These are phyloP conservation scores for Candida mesenterica DNA, from an alignment of 1,139 yeast species.

Conservation along the genomic window DNA sequence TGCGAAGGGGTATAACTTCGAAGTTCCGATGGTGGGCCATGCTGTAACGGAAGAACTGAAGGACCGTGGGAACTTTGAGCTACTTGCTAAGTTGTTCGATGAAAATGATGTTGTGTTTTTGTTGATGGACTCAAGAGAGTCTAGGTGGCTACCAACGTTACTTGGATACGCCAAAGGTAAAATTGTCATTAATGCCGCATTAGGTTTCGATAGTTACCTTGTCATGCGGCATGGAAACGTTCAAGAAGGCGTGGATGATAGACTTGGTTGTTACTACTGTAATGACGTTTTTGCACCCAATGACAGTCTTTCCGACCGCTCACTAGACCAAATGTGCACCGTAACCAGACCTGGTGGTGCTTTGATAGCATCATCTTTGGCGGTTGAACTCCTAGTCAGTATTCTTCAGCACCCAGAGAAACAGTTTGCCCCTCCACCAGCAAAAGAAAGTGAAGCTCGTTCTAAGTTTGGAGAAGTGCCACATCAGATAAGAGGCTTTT, in stretches of 20 bases:
- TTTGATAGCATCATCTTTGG: constrained; percentile 77
- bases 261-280: constrained; percentile 92
- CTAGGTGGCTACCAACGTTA: constrained; percentile 94
- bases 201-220: constrained; percentile 89
- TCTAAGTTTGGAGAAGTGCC: constrained; percentile 70
- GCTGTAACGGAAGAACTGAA: constrained; percentile 56
- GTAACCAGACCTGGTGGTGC: constrained; percentile 98
- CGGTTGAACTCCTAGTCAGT: constrained; percentile 80
- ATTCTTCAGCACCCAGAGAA: constrained; percentile 63
- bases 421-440: constrained; percentile 44
- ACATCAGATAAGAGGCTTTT: constrained; percentile 87
- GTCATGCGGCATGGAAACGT: constrained; percentile 87
- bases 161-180: constrained; percentile 66
- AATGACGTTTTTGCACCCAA: constrained; percentile 94
- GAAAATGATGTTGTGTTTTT: constrained; percentile 75
- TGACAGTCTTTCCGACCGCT: constrained; percentile 79
- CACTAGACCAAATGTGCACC: constrained; percentile 97
- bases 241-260: constrained; percentile 16
- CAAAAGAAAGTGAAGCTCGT: constrained; percentile 10
- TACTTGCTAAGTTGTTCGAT: constrained; percentile 52
- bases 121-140: constrained; percentile 90
- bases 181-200: constrained; percentile 83
- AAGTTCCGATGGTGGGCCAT: constrained; percentile 97
- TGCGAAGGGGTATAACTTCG: constrained; percentile 59
- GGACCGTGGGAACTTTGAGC: constrained; percentile 51